Conservation (phyloP, 345 rosid species). For the Salix arbutifolia region DNA sequence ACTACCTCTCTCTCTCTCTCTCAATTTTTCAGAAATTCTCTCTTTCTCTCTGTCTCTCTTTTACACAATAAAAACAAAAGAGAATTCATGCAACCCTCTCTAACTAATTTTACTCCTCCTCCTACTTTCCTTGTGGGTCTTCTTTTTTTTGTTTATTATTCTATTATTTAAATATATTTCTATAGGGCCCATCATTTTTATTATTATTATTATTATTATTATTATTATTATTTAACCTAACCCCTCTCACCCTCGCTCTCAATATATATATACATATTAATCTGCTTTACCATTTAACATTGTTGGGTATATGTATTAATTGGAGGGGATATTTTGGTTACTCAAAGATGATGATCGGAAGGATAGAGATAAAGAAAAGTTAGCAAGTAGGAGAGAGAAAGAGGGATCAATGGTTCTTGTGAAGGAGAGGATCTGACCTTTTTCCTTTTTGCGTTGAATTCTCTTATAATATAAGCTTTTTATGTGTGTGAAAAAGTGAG, state of each 20-base stretch:
- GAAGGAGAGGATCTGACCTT: constrained; percentile 41
- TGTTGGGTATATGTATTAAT: constrained; percentile 6
- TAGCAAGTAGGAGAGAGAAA: background rate
- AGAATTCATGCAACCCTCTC: background rate
- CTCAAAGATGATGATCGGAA: constrained; percentile 6
- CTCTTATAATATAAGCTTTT: constrained; percentile 12
- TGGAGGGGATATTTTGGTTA: constrained; percentile 12
- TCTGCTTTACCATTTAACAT: background rate
- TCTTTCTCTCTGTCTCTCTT: constrained; percentile 14
- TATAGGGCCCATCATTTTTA: background rate
- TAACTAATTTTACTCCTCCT: background rate
- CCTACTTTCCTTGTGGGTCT: background rate
- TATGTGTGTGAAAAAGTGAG: constrained; percentile 4
- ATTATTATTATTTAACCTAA: background rate
- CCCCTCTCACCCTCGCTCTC: background rate
- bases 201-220: background rate
- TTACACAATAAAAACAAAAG: constrained; percentile 5
- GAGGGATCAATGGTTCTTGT: constrained; percentile 12
- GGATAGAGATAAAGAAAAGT: constrained; percentile 24
- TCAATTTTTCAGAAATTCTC: constrained; percentile 37
- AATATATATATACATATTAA: no score
- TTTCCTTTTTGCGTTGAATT: constrained; percentile 45
- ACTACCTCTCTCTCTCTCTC: constrained; percentile 29
- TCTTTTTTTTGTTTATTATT: background rate
- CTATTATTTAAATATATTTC: background rate